Conservation (phyloP, 257 asterid genomes). For the Solanum pimpinellifolium region DNA sequence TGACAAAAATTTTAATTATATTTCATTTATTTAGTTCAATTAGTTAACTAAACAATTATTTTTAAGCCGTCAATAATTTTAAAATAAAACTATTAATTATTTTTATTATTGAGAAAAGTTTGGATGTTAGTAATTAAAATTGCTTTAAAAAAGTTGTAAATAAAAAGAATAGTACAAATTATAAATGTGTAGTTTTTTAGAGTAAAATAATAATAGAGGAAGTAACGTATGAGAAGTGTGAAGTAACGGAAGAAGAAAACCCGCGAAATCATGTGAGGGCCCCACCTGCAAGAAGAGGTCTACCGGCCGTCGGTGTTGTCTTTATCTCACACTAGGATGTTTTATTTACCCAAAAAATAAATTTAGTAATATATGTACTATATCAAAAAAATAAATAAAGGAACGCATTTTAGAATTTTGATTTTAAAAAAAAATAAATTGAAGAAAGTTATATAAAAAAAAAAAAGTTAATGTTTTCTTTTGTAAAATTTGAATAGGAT, state of each 20-base stretch:
- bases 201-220: not conserved
- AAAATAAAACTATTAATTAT: too few species aligned
- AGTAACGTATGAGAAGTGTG: not conserved
- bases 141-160: not conserved
- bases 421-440: not conserved
- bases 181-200: not conserved
- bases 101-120: too few species aligned
- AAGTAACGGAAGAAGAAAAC: constrained; percentile 8
- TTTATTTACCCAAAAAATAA: not conserved
- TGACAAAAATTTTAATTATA: fast-evolving
- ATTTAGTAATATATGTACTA: not conserved
- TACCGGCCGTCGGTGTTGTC: constrained; percentile 43
- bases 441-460: not conserved
- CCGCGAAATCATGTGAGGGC: constrained; percentile 12
- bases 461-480: not conserved
- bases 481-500: too few species aligned
- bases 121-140: too few species aligned
- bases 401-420: not conserved
- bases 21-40: too few species aligned
- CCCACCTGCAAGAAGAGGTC: constrained; percentile 20
- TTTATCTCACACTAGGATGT: constrained; percentile 10
- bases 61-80: too few species aligned
- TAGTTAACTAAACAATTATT: too few species aligned
- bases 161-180: not conserved
- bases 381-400: not conserved